A percentile compares a stretch with the other conserved stretches of the same genome.
These are phyloP conservation scores for Suillus subalutaceus DNA, from an alignment of 768 basidiomycete species.

Conservation along the genomic window DNA sequence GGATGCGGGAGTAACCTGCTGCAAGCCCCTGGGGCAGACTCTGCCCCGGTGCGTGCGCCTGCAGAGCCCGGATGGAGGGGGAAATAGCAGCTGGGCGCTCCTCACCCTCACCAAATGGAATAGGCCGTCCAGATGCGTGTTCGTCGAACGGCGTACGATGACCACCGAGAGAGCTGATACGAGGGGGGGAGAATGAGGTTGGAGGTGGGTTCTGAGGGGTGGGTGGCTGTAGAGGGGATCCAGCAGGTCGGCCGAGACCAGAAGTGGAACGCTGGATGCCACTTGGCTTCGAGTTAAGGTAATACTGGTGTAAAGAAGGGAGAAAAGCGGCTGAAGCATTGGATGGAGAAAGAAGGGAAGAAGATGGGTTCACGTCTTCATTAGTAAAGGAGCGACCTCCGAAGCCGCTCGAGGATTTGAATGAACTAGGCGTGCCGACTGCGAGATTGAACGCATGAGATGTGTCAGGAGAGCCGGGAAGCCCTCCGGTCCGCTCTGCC, in stretches of 20 bases:
- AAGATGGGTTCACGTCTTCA: conserved; percentile 26
- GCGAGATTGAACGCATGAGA: conserved; percentile 27
- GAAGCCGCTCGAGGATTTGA: conserved; percentile 47
- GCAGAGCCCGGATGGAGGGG: conserved; percentile 77
- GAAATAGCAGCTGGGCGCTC: conserved; percentile 46
- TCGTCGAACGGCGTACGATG: conserved; percentile 7
- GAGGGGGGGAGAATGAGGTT: conserved; percentile 30
- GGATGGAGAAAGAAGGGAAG: conserved; percentile 55
- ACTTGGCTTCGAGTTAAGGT: conserved; percentile 51
- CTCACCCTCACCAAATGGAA: conserved; percentile 28
- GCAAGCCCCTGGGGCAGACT: conserved; percentile 91
- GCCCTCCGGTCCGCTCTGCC: conserved; percentile 53
- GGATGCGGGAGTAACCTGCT: conserved; percentile 87
- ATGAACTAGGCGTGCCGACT: conserved; percentile 54
- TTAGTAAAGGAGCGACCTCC: conserved; percentile 23
- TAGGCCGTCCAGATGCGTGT: conserved; percentile 27
- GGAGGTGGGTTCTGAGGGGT: conserved; percentile 7
- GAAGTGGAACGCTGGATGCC: conserved; percentile 31
- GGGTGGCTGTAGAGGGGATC: conserved; percentile 10
- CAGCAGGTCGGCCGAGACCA: conserved; percentile 13
- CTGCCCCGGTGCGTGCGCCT: conserved; percentile 88
- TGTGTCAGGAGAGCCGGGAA: conserved; percentile 42
- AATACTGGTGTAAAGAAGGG: conserved; percentile 69
- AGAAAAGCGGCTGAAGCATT: conserved; percentile 86
- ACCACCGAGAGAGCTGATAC: conserved; percentile 16